Evolutionary conservation across 345 rosid genomes (phyloP), one percentile per base, ranked within the genome.

Genomic region (Litchi chinensis): DNA sequence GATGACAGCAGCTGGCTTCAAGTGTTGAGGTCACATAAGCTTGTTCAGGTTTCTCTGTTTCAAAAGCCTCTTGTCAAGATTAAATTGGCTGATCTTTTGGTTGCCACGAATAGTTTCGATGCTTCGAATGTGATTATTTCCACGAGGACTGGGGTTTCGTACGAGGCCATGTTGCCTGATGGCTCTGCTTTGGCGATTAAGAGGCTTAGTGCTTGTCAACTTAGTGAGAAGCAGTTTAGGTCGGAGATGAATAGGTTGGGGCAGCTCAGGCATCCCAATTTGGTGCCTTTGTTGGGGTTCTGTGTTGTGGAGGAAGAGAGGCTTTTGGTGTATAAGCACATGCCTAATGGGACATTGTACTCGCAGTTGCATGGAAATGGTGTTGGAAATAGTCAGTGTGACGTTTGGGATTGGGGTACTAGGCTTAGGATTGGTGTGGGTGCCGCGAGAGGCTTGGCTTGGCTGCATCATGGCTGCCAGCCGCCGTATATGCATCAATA

Each of bases 281-380:
- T 91, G 84, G 94, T 86, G 74, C 91, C 92, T 9, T 79, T 91
- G 79, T 85, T 91, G 50, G 92, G 94, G 6, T 91, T 77, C 74
- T 91, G 94, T 24, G 80, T 83, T 37, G 87, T 85, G 52, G 90
- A 85, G 70, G 91, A 89, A 0, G 94, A 91, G 79, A 89, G 80
- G 28, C 83, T 89, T 72, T 76, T 87, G 80, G 88, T 87, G 52
- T 83, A 85, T 64, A 87, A 87, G 71, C 71, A 87, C 52, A 90
- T 89, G 92, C 81, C 75, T 57, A 85, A 86, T 73, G 94, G 89
- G 19, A 86, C 92, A 10, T 59, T 90, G 79, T 83, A 76, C 67
- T 83, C 89, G 70, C 86, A 66, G 64, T 65, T 90, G 40, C 88
- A 82, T 70, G 82, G 32, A 52, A 80, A 69, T 62, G 78, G 80